Conservation (phyloP, 768 basidiomycete genomes). For the Mycena crocata region DNA sequence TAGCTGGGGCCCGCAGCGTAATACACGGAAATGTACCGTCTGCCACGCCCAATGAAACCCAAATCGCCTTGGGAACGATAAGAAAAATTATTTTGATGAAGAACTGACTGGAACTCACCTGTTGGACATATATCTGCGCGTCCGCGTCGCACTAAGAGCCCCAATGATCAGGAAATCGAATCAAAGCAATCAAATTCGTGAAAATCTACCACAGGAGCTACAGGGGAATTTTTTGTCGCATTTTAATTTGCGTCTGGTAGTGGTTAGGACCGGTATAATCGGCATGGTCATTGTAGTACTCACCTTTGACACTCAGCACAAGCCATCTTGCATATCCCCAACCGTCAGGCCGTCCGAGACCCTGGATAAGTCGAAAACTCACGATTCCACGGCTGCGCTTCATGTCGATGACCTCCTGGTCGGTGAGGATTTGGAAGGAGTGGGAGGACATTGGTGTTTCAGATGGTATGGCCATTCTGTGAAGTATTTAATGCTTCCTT, state of each 20-base stretch:
- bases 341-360: too few relatives aligned
- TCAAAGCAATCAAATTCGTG: too few relatives aligned
- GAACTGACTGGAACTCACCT: neutral
- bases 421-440: neutral
- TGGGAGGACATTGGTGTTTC: neutral
- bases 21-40: too few relatives aligned
- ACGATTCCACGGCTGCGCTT: neutral
- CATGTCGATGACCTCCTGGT: slow-evolving; percentile 3
- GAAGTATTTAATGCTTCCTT: too few relatives aligned
- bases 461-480: neutral
- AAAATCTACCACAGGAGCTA: neutral
- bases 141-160: neutral
- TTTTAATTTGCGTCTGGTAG: slow-evolving; percentile 13
- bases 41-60: too few relatives aligned
- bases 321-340: neutral
- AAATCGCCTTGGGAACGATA: too few relatives aligned
- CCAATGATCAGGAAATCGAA: too few relatives aligned
- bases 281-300: neutral
- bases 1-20: too few relatives aligned
- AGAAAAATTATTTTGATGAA: too few relatives aligned
- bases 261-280: neutral
- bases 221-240: slow-evolving; percentile 16
- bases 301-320: slow-evolving; percentile 10
- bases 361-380: neutral
- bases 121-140: neutral